Evolutionary conservation across 2,329 filamentous ascomycete species (phyloP), one percentile per base, ranked within the genome.

Genomic region (Penicillium corylophilum): DNA sequence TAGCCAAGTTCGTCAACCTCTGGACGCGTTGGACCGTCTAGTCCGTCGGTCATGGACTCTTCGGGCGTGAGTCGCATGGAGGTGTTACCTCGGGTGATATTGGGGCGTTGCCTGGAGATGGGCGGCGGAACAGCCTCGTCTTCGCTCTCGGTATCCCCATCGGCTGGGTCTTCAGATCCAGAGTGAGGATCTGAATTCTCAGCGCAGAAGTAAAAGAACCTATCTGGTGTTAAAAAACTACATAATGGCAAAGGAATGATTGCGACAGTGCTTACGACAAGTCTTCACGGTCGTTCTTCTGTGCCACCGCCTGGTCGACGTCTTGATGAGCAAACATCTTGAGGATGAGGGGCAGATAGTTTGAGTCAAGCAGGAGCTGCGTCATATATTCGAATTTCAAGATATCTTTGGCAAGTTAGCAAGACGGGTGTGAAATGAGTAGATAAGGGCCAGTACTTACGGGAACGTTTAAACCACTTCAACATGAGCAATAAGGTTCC

Each of bases 311-410:
- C 65, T 90, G 88, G 61, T 96, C 93, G 31, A 96, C 85, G 58
- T 99, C 95, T 70, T 96, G 92, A 66, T 96, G 87, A 44, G 93
- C 91, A 70, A 96, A 92, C 44, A 96, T 83, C 74, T 97, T 97
- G 28, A 99, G 77, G 22, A 96, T 88, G 26, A 99, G 78, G 1
- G 93, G 93, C 6, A 99, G 80, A 69, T 96, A 99, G 70, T 96
- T 97, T 4, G 90, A 94, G 71, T 99, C 94, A 24, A 99, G 81
- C 10, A 99, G 77, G 2, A 99, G 81, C 67, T 99, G 94, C 0
- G 91, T 93, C 65, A 99, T 77, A 65, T 96, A 97, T 73, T 99
- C 94, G 61, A 94, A 96, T 68, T 96, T 96, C 59, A 99, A 77
- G 24, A 97, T 83, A 68, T 99, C 90, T 95, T 43, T 5, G 4